A percentile compares a stretch with the other conserved stretches of the same genome.
Evolutionary conservation across 75 land plant species (phyloP).

Genomic region (Ceratopteris richardii): DNA sequence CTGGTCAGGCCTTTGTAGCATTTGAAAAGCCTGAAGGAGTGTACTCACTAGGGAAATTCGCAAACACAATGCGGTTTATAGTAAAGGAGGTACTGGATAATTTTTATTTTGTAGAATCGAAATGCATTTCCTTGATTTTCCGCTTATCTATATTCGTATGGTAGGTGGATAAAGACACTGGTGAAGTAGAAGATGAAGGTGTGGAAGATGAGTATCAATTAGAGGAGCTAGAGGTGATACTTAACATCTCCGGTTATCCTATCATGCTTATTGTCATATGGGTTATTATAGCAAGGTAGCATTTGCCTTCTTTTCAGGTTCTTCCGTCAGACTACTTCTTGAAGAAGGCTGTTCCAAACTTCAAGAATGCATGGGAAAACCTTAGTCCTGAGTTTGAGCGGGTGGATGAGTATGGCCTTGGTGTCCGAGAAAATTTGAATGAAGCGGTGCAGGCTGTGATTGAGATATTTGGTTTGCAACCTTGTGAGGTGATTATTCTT

Average conservation of each 20-base stretch:
- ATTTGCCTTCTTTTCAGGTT: constrained; percentile 29
- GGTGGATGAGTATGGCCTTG: constrained; percentile 93
- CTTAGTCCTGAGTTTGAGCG: constrained; percentile 62
- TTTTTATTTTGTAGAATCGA: too few relatives aligned
- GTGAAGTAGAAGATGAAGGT: constrained; percentile 89
- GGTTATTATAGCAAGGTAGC: too few relatives aligned
- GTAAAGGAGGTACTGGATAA: constrained; percentile 64
- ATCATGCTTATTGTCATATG: too few relatives aligned
- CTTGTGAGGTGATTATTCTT: constrained; percentile 66
- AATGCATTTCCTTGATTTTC: background rate
- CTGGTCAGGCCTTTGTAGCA: constrained; percentile 92
- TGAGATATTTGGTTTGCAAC: constrained; percentile 85
- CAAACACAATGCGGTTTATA: constrained; percentile 64
- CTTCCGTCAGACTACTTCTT: constrained; percentile 80
- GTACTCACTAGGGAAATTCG: constrained; percentile 64
- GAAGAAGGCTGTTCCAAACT: constrained; percentile 74
- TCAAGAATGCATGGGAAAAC: constrained; percentile 88
- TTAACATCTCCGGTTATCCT: background rate
- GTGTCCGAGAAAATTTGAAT: constrained; percentile 66
- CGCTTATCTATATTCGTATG: background rate
- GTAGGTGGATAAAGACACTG: constrained; percentile 82
- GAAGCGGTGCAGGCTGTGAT: constrained; percentile 86
- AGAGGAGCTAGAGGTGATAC: constrained; percentile 72
- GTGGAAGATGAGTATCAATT: constrained; percentile 95
- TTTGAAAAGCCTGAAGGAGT: constrained; percentile 88